A percentile compares a stretch with the other conserved stretches of the same genome.
Evolutionary conservation across 495 filamentous ascomycete species (phyloP).

Genomic region (Penicillium maclennaniae): DNA sequence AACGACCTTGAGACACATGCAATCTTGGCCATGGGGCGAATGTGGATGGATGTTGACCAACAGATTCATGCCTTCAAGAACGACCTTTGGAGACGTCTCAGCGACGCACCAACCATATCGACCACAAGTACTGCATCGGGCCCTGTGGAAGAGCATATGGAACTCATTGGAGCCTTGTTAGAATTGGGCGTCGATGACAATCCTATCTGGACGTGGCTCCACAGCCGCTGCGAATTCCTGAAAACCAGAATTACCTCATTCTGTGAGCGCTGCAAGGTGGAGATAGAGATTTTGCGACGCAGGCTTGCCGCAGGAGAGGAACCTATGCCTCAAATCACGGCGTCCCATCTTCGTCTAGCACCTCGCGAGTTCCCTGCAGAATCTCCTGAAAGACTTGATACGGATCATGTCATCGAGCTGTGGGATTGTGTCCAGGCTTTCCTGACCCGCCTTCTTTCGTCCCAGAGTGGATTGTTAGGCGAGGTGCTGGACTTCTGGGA

Average conservation of each 20-base stretch:
- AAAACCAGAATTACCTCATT: constrained; percentile 75
- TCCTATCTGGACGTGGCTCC: constrained; percentile 91
- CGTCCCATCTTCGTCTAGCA: constrained; percentile 68
- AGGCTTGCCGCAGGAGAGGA: constrained; percentile 69
- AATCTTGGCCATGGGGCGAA: constrained; percentile 82
- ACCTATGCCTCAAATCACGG: constrained; percentile 62
- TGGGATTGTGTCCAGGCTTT: constrained; percentile 82
- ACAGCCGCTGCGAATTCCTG: constrained; percentile 81
- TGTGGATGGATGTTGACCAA: constrained; percentile 87
- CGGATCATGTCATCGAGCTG: constrained; percentile 72
- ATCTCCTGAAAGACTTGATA: constrained; percentile 59
- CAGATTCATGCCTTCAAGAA: constrained; percentile 83
- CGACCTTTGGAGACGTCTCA: constrained; percentile 78
- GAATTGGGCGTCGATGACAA: constrained; percentile 93
- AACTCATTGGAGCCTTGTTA: constrained; percentile 78
- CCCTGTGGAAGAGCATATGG: constrained; percentile 78
- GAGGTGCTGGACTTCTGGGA: constrained; percentile 95
- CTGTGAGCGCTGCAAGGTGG: constrained; percentile 77
- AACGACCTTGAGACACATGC: constrained; percentile 76
- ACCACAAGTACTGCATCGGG: constrained; percentile 37
- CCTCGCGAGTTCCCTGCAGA: constrained; percentile 56
- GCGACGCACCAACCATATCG: constrained; percentile 49
- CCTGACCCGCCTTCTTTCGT: constrained; percentile 64
- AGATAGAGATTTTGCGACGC: constrained; percentile 86
- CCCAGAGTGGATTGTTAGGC: constrained; percentile 72